A percentile compares a stretch with the other conserved stretches of the same genome.
Conservation (phyloP, 1,284 basidiomycete genomes). For the Fomitiporia mediterranea region DNA sequence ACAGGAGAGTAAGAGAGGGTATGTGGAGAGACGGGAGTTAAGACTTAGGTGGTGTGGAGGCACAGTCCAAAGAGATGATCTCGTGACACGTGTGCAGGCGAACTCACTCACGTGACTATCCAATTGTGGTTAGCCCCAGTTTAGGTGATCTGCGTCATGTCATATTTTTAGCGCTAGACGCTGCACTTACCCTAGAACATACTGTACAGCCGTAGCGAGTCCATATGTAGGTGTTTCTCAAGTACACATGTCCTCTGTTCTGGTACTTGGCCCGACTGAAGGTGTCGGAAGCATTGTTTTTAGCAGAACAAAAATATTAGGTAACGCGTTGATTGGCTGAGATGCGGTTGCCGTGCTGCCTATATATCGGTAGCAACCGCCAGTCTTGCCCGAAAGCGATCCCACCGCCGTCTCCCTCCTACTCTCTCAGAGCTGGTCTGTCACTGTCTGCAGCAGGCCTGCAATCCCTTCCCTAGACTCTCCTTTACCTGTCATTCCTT, state of each 20-base stretch:
- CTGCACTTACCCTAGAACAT: too few relatives aligned
- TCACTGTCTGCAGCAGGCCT: slow-evolving; percentile 20
- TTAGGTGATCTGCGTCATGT: too few relatives aligned
- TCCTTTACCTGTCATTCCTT: slow-evolving; percentile 10
- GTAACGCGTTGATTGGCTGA: not conserved
- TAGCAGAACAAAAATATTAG: not conserved
- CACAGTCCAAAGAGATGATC: too few relatives aligned
- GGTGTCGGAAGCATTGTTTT: not conserved
- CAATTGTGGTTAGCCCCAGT: too few relatives aligned
- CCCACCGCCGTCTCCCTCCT: slow-evolving; percentile 3
- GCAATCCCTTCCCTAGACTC: slow-evolving; percentile 10
- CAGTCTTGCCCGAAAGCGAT: not conserved
- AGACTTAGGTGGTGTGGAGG: too few relatives aligned
- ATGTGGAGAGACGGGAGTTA: not conserved
- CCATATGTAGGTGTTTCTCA: too few relatives aligned
- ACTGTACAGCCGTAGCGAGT: too few relatives aligned
- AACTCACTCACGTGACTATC: too few relatives aligned
- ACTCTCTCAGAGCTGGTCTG: slow-evolving; percentile 19
- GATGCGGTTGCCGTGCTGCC: slow-evolving; percentile 10
- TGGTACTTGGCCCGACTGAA: too few relatives aligned
- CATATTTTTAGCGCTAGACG: too few relatives aligned
- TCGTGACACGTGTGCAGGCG: too few relatives aligned
- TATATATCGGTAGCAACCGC: slow-evolving; percentile 13
- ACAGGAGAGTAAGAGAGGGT: not conserved
- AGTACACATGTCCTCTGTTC: too few relatives aligned